Base-by-base conservation (phyloP, 116 monocot species). In the Dioscorea cayenensis region DNA sequence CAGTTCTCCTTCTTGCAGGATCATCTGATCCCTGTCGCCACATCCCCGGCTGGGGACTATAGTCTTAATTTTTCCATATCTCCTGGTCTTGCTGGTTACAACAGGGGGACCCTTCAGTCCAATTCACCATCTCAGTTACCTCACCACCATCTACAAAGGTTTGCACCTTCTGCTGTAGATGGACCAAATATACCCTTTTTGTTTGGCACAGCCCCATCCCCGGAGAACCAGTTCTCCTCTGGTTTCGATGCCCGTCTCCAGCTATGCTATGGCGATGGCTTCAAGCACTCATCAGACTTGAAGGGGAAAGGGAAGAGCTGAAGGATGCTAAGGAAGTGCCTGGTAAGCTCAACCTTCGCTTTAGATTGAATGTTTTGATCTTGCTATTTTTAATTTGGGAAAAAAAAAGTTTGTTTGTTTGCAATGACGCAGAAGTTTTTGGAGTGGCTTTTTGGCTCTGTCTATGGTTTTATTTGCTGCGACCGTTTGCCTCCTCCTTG, bases 21-120 rank as follows among this genome's bases (percentile, higher is more conserved):
- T 16, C 88, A 91, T 66, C 62, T 84, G 50, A 84, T 84, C 65
- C 83, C 87, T 13, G 77, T 83, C 7, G 65, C 80, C 23, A 82
- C 55, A 5, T 16, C 87, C 14, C 73, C 27, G 60, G 16, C 5
- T 23, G 93, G 67, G 75, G 83, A 81, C 71, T 86, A 84, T 68
- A 79, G 81, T 62, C 79, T 93, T 60, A 93, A 90, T 74, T 93
- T 97, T 78, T 87, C 97, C 16, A 91, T 91, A 50, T 88, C 97
- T 43, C 82, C 97, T 52, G 82, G 89, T 73, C 72, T 97, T 72
- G 73, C 89, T 58, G 87, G 88, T 83, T 83, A 90, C 80, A 82
- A 86, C 61, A 90, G 99, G 99, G 99, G 99, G 99, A 94, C 99
- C 99, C 99, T 99, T 99, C 99, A 99, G 99, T 99, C 99, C 99